Base-by-base conservation (phyloP, 2,329 filamentous ascomycete genomes). In the Coniella vitis region DNA sequence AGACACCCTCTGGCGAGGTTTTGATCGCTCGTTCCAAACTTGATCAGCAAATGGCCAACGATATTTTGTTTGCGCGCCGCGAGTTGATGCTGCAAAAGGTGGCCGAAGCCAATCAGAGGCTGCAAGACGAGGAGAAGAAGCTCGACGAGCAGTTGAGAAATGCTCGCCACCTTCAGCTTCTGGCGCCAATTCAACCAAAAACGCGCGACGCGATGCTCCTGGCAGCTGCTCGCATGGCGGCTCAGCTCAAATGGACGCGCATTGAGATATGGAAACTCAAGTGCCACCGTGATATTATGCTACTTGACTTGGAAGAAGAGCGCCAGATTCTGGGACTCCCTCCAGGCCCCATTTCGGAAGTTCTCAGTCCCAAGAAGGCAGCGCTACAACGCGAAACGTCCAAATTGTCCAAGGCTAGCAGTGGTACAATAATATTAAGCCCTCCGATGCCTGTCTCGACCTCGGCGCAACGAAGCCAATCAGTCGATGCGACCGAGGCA, bases 241-340 rank as follows among this genome's bases (percentile, higher is more conserved):
- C 89, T 3, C 90, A 91, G 63, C 70, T 98, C 52, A 95, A 93
- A 63, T 96, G 91, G 91, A 83, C 85, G n/a, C 79, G 91, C 53
- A 85, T 94, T 63, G 89, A 95, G 56, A 93, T 96, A 17, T 96
- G 90, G 89, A 86, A 84, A 47, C 79, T 91, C 59, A 91, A 82
- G 61, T 96, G 90, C 56, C 90, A 98, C 65, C 83, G 85, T 37
- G 91, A 96, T 59, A 90, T 97, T 52, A 70, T 98, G 17, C 73
- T 82, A 4, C 77, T 90, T 65, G 93, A 98, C 62, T 71, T 97
- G 8, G 86, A 91, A 47, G 88, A 95, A 57, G 90, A 95, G 60
- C 73, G 64, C 49, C 69, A 73, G 38, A 62, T 64, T 48, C 64
- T 66, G 35, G 63, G 63, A 1, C 60, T 67, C 10, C 61, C 65